Base-by-base conservation (phyloP, 441 rosid genomes). In the Bocquillonia castaneifolia region DNA sequence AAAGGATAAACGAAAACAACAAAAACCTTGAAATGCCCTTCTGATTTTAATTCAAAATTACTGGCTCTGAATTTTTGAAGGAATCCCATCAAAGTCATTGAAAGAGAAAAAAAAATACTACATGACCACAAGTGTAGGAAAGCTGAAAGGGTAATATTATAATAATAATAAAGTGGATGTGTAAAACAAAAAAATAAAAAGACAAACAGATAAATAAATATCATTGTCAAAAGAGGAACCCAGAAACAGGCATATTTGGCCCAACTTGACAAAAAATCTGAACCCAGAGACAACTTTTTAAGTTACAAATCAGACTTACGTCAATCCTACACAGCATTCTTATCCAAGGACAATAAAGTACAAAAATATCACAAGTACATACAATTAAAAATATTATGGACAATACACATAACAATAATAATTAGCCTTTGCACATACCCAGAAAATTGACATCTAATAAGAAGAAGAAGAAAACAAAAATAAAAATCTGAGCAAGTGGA, bases 271-370 rank as follows among this genome's bases (percentile, higher is more conserved):
- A 68, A 78, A 80, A 83, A 71, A 79, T 78, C 83, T 65, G 47
- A 79, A 76, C 48, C 83, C 82, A 77, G 62, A 26, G 25, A 48
- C 74, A 77, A 68, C 71, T 73, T 74, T 72, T 40, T 48, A 29
- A 10, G 50, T 72, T 78, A 80, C 68, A 73, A 75, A 77, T 71
- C 71, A 75, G 74, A 22, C 77, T 70, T 74, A 69, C 71, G 76
- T 83, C 91, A 74, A 86, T 74, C 82, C 87, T 77, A 78, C 83
- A 69, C 90, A 88, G 78, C 89, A 83, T 63, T 70, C 79, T 78
- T 20, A 68, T 75, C 74, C 78, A 60, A 63, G 22, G 36, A 74
- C 73, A 70, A 66, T 17, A 64, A 65, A 71, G 56, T 3, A 53
- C 37, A 74, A 31, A 61, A 37, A 78, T 74, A 81, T 22, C 74